Conservation (phyloP, 2,329 filamentous ascomycete species). For the Neofusicoccum ribis region DNA sequence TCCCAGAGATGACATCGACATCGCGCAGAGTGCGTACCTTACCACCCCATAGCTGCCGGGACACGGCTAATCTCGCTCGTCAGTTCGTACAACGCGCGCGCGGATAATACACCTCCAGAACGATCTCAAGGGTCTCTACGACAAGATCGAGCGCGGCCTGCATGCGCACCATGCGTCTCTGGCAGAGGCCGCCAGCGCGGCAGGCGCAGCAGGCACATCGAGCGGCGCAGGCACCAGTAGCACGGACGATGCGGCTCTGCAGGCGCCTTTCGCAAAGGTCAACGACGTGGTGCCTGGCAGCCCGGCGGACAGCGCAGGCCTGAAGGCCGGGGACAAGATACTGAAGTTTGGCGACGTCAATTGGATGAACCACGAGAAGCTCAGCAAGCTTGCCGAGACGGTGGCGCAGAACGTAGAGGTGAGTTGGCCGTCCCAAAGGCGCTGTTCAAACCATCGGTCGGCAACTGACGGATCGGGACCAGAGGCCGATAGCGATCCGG, state of each 20-base stretch:
- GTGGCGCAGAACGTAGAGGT: slow-evolving; percentile 90
- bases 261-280: slow-evolving; percentile 80
- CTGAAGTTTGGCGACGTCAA: slow-evolving; percentile 84
- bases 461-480: slow-evolving; percentile 7
- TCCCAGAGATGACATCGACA: slow-evolving; percentile 88
- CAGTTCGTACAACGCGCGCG: slow-evolving; percentile 89
- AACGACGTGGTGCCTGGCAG: slow-evolving; percentile 77
- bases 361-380: slow-evolving; percentile 78
- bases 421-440: slow-evolving; percentile 44
- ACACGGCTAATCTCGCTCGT: slow-evolving; percentile 7
- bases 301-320: slow-evolving; percentile 78
- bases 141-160: slow-evolving; percentile 77
- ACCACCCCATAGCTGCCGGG: background rate
- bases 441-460: background rate
- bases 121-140: slow-evolving; percentile 90
- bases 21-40: slow-evolving; percentile 74
- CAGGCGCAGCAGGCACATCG: slow-evolving; percentile 24
- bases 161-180: slow-evolving; percentile 84
- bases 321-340: slow-evolving; percentile 78
- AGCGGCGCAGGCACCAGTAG: slow-evolving; percentile 26
- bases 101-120: slow-evolving; percentile 88
- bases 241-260: slow-evolving; percentile 40
- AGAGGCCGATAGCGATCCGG: slow-evolving; percentile 13
- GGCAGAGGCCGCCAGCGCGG: slow-evolving; percentile 26
- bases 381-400: slow-evolving; percentile 83